phyloP scores from a whole-genome alignment of 768 basidiomycete genomes.

The Boletus pseudo-olivaceus region DNA sequence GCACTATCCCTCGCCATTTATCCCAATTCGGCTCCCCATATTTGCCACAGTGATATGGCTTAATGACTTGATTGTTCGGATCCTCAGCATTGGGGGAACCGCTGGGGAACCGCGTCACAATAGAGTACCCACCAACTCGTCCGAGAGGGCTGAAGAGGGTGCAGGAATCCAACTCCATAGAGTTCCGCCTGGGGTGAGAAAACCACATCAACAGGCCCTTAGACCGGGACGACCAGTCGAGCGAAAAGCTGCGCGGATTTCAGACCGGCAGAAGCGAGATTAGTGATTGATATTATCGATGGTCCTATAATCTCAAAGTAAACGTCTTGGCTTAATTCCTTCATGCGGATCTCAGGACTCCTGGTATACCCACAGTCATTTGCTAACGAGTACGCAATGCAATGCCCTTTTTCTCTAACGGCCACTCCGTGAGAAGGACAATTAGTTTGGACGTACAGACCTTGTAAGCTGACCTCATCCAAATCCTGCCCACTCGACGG shows the following conservation, averaged over 20 bases:
- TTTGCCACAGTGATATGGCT: slow-evolving; percentile 72
- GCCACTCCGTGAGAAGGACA: neutral
- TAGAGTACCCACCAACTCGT: slow-evolving; percentile 43
- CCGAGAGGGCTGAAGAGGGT: slow-evolving; percentile 64
- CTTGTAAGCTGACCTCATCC: slow-evolving; percentile 37
- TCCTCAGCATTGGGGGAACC: slow-evolving; percentile 55
- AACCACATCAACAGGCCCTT: slow-evolving; percentile 7
- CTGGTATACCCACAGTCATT: slow-evolving; percentile 14
- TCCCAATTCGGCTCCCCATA: slow-evolving; percentile 78
- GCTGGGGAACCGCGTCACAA: slow-evolving; percentile 18
- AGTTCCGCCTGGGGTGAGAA: slow-evolving; percentile 7
- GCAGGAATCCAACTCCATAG: slow-evolving; percentile 32
- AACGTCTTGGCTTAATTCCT: slow-evolving; percentile 11
- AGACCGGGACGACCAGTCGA: slow-evolving; percentile 8
- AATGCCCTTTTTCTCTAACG: neutral
- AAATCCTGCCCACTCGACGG: slow-evolving; percentile 90
- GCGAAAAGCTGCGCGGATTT: slow-evolving; percentile 26
- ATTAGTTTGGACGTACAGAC: neutral
- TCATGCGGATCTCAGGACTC: slow-evolving; percentile 6
- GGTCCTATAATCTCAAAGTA: slow-evolving; percentile 7
- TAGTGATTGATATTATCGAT: slow-evolving; percentile 22
- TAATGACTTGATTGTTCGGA: slow-evolving; percentile 64
- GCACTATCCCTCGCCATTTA: slow-evolving; percentile 68
- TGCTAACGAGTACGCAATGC: slow-evolving; percentile 10
- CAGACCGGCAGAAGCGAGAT: slow-evolving; percentile 46